Base-by-base conservation (phyloP, 2,329 filamentous ascomycete species). In the Fusarium austroafricanum region DNA sequence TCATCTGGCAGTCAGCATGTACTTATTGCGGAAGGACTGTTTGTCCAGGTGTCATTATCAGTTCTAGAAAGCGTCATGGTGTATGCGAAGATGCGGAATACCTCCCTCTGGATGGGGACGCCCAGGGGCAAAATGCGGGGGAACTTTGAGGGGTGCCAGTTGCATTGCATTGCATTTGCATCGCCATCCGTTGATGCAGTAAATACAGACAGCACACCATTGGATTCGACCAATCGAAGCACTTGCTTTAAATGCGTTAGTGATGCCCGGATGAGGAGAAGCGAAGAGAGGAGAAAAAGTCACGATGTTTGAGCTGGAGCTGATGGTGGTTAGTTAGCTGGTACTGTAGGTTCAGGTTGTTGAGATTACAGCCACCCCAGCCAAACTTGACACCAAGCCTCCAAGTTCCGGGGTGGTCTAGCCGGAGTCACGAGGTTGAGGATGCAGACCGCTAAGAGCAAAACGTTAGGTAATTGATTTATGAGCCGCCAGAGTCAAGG, bases 381-480 rank as follows among this genome's bases (percentile, higher is more conserved):
- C 39, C 42, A 43, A 68, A 61, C 40, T 55, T 39, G 55, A 60
- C 40, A 68, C 61, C 39, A 60, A 44, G 51, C 51, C 29, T 69
- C 61, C 44, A 60, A 46, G 51, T 51, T 37, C 66, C 55, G 55
- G 56, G 61, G 55, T 70, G 45, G 56, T 44, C 53, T 37, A 62
- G 46, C 29, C 56, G 26, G 40, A 37, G 66, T 69, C 66, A 61
- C 57, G 70, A 67, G 66, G 65, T 42, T 38, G 39, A 50, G 26
- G 26, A 61, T 43, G 31, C 44, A 60, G 66, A 60, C 67, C 70
- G 65, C 71, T 72, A 72, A 60, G 51, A 64, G 66, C 57, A 69
- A 73, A 72, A 45, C 18, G 50, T 73, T 72, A 73, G 61, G 65
- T 72, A 72, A 72, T 65, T 65, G 45, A 56, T 57, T 51, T 56